These are phyloP conservation scores for Lepidium aucheri DNA, from an alignment of 345 rosid species.

Conservation along the genomic window DNA sequence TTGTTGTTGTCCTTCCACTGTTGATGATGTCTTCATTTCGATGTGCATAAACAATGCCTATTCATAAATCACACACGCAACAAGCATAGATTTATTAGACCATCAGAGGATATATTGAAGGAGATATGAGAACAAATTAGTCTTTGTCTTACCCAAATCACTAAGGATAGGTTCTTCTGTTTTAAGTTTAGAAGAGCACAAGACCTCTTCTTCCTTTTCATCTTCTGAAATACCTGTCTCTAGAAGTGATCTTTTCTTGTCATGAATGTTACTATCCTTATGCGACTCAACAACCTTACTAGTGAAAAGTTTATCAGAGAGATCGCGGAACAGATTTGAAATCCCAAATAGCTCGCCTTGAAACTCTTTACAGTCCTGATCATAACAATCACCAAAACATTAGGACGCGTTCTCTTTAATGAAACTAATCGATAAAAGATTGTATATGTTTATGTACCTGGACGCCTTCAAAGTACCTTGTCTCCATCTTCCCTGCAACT, in stretches of 20 bases:
- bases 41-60: conserved; percentile 75
- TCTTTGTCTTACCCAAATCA: conserved; percentile 48
- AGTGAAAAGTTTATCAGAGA: conserved; percentile 83
- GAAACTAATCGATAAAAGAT: neutral
- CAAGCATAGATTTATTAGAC: neutral
- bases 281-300: conserved; percentile 63
- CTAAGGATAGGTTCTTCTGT: conserved; percentile 33
- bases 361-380: conserved; percentile 86
- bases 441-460: conserved; percentile 39
- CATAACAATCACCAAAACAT: conserved; percentile 3
- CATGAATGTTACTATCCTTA: conserved; percentile 27
- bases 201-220: conserved; percentile 4
- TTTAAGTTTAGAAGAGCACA: conserved; percentile 4
- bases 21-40: conserved; percentile 24
- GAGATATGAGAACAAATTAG: neutral
- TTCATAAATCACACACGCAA: neutral
- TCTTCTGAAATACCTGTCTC: conserved; percentile 13
- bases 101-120: neutral
- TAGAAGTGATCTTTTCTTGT: conserved; percentile 14
- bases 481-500: conserved; percentile 92
- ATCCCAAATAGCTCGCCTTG: conserved; percentile 95
- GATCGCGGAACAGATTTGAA: conserved; percentile 82
- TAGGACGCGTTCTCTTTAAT: neutral
- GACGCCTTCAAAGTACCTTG: conserved; percentile 89
- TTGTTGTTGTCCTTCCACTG: conserved; percentile 7